Evolutionary conservation across 768 basidiomycete genomes (phyloP), one percentile per base, ranked within the genome.

Genomic region (Trametes cubensis): DNA sequence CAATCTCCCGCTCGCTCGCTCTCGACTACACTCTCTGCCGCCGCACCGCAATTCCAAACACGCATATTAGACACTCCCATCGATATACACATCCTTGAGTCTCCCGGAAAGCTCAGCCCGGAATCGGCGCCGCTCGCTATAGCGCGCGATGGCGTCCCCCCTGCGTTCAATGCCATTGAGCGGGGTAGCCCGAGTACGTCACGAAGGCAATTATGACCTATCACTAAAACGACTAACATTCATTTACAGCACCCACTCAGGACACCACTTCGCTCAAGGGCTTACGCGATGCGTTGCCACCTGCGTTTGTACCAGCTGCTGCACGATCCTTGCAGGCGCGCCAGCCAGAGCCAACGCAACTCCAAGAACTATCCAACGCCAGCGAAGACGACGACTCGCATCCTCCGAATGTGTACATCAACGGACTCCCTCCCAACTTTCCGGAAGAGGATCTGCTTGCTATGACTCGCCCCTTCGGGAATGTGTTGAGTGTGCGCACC

Each of bases 371-470:
- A 17, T 45, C 50, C 4, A 7, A 45, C 14, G 3, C 26, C 15
- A 15, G 40, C 25, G 34, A 39, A n/a, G 41, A 25, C 18, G 53
- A 34, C 3, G 50, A 51, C 18, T 50, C 67, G 39, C 60, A 64
- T 14, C 70, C 71, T 15, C 89, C 92, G 0, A 94, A 94, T 67
- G 88, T 94, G 0, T 94, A 94, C 71, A 92, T 94, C 76, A 94
- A 94, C 69, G 92, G 92, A 14, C 81, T 94, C 17, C 91, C 90
- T 2, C 88, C 91, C 5, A 85, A 92, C 74, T 93, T 84, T 68
- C 86, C 90, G 0, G 92, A 93, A 69, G 90, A 91, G 62, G 83
- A 91, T 63, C 79, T 94, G 44, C 86, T 86, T 67, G 83, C 83
- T 28, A 84, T 94, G 56, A 81, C 88, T 38, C 75, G 80, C 23